Percentiles rank a stretch among this genome's conserved stretches.
phyloP scores from a whole-genome alignment of 257 asterid genomes.

The Solanum neorickii region DNA sequence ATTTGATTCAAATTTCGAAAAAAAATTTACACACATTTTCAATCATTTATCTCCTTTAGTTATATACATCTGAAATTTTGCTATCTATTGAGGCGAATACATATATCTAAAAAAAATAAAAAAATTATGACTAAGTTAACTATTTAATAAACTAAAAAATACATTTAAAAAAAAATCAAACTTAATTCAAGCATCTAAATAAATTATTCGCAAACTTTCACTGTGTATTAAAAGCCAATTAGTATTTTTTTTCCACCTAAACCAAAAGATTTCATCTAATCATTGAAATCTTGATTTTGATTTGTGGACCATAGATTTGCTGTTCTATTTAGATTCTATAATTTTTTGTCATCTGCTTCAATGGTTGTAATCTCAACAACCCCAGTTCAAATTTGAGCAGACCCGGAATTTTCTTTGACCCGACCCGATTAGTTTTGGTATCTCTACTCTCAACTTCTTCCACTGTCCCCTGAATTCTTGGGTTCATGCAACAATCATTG shows the following conservation, averaged over 20 bases:
- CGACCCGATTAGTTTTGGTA: not conserved
- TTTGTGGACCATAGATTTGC: not conserved
- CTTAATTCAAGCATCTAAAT: no score
- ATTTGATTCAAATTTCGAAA: no score
- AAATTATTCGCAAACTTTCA: no score
- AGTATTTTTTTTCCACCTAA: no score
- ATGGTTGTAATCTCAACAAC: not conserved
- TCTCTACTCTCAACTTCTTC: not conserved
- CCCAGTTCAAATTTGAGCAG: not conserved
- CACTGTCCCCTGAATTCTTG: not conserved
- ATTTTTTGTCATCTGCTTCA: not conserved
- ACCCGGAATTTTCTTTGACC: not conserved
- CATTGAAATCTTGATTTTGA: not conserved
- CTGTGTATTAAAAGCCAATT: not conserved
- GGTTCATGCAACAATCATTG: constrained; percentile 32
- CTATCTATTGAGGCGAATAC: not conserved
- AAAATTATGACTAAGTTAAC: no score
- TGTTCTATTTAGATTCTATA: not conserved
- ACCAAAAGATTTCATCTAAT: no score
- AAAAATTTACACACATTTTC: not conserved
- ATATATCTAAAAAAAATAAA: no score
- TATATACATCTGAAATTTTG: no score
- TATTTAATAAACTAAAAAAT: no score
- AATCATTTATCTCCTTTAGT: not conserved
- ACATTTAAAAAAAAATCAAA: accelerated